These are phyloP conservation scores for Guadua angustifolia DNA, from an alignment of 176 grass and related monocot genomes.

Conservation along the genomic window DNA sequence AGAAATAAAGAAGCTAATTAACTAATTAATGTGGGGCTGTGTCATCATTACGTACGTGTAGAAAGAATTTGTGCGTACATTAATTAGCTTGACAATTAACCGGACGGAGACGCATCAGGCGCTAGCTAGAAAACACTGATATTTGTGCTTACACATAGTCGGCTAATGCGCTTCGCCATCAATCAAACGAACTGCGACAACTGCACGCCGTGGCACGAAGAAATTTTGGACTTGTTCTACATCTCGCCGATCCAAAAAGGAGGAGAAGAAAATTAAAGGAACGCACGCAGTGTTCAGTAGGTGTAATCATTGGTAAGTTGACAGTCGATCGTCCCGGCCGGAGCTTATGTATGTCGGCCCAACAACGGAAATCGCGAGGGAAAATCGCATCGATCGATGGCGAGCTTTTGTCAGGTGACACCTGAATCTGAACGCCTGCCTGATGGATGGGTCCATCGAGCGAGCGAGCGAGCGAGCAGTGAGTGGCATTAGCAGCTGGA, in stretches of 20 bases:
- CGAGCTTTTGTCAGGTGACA: slow-evolving; percentile 29
- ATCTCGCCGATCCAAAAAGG: background rate
- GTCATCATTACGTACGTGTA: background rate
- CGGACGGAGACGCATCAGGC: background rate
- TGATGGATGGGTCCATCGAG: no score
- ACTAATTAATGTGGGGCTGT: no score
- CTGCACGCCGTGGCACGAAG: background rate
- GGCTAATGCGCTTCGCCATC: slow-evolving; percentile 52
- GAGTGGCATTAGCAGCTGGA: background rate
- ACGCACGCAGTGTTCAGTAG: background rate
- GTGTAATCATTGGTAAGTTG: slow-evolving; percentile 15
- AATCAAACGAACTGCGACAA: background rate
- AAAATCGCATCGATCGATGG: background rate
- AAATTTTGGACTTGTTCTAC: slow-evolving; percentile 31
- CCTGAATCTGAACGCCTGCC: background rate
- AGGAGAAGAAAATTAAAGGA: background rate
- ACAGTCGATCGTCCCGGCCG: slow-evolving; percentile 10
- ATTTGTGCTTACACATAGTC: background rate
- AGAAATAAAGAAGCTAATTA: background rate
- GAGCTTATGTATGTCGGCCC: slow-evolving; percentile 23
- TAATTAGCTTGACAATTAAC: background rate
- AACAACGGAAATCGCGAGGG: slow-evolving; percentile 11
- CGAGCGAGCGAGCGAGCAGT: no score
- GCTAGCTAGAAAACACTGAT: background rate
- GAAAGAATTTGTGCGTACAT: background rate